These are phyloP conservation scores for Thielaviopsis ethacetica DNA, from an alignment of 2,329 filamentous ascomycete genomes.

Conservation along the genomic window DNA sequence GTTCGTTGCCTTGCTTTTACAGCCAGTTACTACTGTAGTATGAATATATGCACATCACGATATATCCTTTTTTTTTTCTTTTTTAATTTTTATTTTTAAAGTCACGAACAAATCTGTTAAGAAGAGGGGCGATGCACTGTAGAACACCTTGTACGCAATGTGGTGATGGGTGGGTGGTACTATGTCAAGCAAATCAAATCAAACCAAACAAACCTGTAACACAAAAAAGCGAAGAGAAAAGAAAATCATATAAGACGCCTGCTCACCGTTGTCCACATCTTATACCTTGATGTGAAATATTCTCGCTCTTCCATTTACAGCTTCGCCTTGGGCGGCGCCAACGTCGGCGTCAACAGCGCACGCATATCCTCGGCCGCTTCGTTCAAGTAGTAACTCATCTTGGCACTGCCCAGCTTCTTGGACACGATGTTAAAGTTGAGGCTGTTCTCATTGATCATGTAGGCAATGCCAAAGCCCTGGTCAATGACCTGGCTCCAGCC, in stretches of 20 bases:
- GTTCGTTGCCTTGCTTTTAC: too few species aligned
- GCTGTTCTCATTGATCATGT: slow-evolving; percentile 99
- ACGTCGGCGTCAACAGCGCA: slow-evolving; percentile 65
- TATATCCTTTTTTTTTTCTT: too few species aligned
- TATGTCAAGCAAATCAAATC: too few species aligned
- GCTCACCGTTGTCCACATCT: background rate
- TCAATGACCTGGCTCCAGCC: slow-evolving; percentile 98
- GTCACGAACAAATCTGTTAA: too few species aligned
- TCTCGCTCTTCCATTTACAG: slow-evolving; percentile 38
- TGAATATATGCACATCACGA: too few species aligned
- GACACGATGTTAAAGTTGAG: slow-evolving; percentile 97
- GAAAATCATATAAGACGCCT: background rate
- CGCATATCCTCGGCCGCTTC: slow-evolving; percentile 84
- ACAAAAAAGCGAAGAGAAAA: background rate
- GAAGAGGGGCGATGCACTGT: too few species aligned
- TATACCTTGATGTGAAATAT: background rate
- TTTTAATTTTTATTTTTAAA: too few species aligned
- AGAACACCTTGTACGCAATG: too few species aligned
- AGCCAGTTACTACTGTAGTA: too few species aligned
- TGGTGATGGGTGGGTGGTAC: too few species aligned
- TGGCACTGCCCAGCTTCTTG: slow-evolving; percentile 76
- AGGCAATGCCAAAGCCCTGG: slow-evolving; percentile 90
- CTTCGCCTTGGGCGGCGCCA: slow-evolving; percentile 74
- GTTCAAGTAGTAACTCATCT: slow-evolving; percentile 91
- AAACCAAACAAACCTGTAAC: background rate